Evolutionary conservation across 2,329 filamentous ascomycete species (phyloP), one percentile per base, ranked within the genome.

Genomic region (Calonectria hawksworthii): DNA sequence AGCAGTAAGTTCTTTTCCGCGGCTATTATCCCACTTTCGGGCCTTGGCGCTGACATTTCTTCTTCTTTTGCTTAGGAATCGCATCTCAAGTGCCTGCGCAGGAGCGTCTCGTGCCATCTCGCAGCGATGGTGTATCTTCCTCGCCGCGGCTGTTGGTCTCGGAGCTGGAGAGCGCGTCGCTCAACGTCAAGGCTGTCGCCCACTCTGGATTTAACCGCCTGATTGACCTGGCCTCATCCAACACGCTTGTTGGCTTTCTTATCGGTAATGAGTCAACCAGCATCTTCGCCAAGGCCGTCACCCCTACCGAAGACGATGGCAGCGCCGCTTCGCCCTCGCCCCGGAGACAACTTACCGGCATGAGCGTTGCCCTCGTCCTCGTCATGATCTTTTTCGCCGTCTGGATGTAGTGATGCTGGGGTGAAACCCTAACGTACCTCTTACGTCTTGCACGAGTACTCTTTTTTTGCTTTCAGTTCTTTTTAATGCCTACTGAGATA

Each of bases 261-360:
- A 90, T 98, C 74, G 96, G 95, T 77, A 98, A 98, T 82, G 96
- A 98, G 84, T 94, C 97, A 74, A 92, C 98, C 80, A 94, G 93
- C 51, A 88, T 95, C 3, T 98, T 93, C 83, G 92, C 98, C 86
- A 96, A 98, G 85, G 93, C 95, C 65, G 94, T 89, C 67, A 89
- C 91, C 2, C 90, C 90, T 28, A 88, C 93, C 8, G 89, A 86
- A 2, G 86, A 88, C 13, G 87, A 95, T 79, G 93, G 94, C 21
- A 91, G 92, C 76, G 92, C 93, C 4, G 84, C 96, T 0, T 81
- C 82, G 8, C 79, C 76, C 34, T 81, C 82, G 10, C 79, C 76
- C 32, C 80, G 82, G 50, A 78, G 78, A 54, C 78, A 79, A 28
- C 76, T 84, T 32, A 78, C 82, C n/a, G 77, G 77, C 23, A 77